Conservation (phyloP, 176 grass and related monocot species). For the Dendrocalamus sinicus region DNA sequence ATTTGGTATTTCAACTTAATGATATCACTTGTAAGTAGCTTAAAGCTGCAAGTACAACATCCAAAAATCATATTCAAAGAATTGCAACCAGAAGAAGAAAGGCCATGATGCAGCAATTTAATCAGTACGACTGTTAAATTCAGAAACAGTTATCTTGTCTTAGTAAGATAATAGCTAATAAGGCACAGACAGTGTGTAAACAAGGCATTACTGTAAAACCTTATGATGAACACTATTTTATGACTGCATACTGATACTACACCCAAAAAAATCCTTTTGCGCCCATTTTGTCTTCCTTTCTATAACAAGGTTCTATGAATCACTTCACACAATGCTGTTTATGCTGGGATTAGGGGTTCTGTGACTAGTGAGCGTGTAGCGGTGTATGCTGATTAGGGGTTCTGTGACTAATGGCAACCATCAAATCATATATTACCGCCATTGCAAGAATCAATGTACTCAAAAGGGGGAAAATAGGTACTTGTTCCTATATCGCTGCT, state of each 20-base stretch:
- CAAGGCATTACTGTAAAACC: background rate
- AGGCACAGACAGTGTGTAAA: background rate
- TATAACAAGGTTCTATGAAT: background rate
- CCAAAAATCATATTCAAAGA: background rate
- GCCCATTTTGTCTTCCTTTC: background rate
- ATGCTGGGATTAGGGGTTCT: background rate
- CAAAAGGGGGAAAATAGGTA: background rate
- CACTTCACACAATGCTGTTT: background rate
- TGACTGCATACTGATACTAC: background rate
- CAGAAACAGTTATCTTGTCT: background rate
- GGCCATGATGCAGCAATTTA: background rate
- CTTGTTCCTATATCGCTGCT: background rate
- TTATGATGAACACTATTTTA: background rate
- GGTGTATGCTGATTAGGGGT: background rate
- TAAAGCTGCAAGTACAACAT: background rate
- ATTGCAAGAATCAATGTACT: slow-evolving; percentile 9
- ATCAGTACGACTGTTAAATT: slow-evolving; percentile 3
- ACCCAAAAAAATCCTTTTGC: background rate
- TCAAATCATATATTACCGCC: slow-evolving; percentile 13
- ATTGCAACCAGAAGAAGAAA: background rate
- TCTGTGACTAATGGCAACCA: background rate
- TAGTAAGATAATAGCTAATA: slow-evolving; percentile 6
- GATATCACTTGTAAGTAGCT: background rate
- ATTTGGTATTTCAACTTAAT: background rate
- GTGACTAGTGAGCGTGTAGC: background rate